These are phyloP conservation scores for Russula sp. DNA, from an alignment of 768 basidiomycete species.

Conservation along the genomic window DNA sequence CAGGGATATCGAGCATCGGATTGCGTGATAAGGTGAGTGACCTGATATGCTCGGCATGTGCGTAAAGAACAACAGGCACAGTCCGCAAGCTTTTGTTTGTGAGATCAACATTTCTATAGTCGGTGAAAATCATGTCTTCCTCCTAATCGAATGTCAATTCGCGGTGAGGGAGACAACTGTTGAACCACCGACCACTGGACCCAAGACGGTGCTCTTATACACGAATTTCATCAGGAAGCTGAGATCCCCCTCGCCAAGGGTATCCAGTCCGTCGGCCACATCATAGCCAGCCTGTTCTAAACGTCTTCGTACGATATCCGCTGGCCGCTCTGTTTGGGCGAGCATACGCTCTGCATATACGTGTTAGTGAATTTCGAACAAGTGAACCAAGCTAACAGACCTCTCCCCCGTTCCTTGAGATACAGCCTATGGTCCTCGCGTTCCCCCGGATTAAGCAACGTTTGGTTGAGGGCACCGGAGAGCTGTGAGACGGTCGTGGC, in stretches of 20 bases:
- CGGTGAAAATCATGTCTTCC: slow-evolving; percentile 62
- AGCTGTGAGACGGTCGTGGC: slow-evolving; percentile 63
- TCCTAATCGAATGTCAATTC: slow-evolving; percentile 38
- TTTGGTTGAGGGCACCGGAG: slow-evolving; percentile 51
- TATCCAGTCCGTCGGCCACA: slow-evolving; percentile 67
- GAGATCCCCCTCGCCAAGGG: slow-evolving; percentile 70
- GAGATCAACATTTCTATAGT: slow-evolving; percentile 76
- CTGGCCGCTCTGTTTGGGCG: slow-evolving; percentile 72
- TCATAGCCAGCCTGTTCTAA: slow-evolving; percentile 88
- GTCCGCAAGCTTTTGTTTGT: slow-evolving; percentile 73
- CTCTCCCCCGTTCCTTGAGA: slow-evolving; percentile 68
- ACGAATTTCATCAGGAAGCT: slow-evolving; percentile 85
- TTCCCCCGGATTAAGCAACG: slow-evolving; percentile 42
- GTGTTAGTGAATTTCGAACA: neutral
- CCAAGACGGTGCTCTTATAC: slow-evolving; percentile 71
- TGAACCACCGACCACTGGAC: slow-evolving; percentile 44
- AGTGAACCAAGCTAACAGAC: slow-evolving; percentile 33
- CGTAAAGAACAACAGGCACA: slow-evolving; percentile 81
- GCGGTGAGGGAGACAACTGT: neutral
- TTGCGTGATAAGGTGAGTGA: slow-evolving; percentile 87
- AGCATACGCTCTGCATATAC: slow-evolving; percentile 65
- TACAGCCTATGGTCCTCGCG: slow-evolving; percentile 61
- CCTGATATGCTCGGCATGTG: slow-evolving; percentile 75
- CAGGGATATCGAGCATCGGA: slow-evolving; percentile 91
- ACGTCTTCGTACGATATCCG: slow-evolving; percentile 73